phyloP scores from a whole-genome alignment of 1,284 basidiomycete genomes.

The Cryptococcus wingfieldii region DNA sequence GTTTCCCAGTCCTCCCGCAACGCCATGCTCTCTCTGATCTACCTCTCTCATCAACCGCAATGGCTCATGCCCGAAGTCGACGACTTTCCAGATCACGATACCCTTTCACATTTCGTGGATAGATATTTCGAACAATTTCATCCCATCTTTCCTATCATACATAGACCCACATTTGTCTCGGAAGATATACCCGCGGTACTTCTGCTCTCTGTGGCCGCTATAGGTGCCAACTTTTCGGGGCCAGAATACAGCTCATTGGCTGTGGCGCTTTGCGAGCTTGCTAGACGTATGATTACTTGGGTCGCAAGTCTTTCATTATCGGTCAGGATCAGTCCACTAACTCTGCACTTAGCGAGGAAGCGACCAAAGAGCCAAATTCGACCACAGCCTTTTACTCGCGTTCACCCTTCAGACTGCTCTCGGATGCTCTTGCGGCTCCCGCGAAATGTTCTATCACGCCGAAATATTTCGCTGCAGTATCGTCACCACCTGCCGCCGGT shows the following conservation, averaged over 20 bases:
- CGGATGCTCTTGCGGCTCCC: slow-evolving; percentile 31
- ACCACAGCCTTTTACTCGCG: slow-evolving; percentile 23
- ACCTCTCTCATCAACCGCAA: slow-evolving; percentile 32
- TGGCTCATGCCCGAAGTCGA: slow-evolving; percentile 35
- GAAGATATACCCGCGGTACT: slow-evolving; percentile 33
- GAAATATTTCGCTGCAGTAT: slow-evolving; percentile 35
- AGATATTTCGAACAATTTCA: slow-evolving; percentile 44
- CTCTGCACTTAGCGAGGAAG: slow-evolving; percentile 24
- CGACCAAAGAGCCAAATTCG: slow-evolving; percentile 36
- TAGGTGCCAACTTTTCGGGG: slow-evolving; percentile 35
- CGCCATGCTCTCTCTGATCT: slow-evolving; percentile 37
- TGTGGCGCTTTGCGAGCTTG: slow-evolving; percentile 32
- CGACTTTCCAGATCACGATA: slow-evolving; percentile 34
- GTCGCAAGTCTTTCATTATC: slow-evolving; percentile 19
- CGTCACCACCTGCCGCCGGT: slow-evolving; percentile 26
- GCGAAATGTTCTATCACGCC: slow-evolving; percentile 35
- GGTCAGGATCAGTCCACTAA: background rate
- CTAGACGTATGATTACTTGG: slow-evolving; percentile 32
- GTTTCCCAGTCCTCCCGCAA: slow-evolving; percentile 28
- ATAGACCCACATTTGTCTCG: slow-evolving; percentile 28
- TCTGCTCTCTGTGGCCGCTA: slow-evolving; percentile 28
- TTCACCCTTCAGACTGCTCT: slow-evolving; percentile 28
- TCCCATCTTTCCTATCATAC: slow-evolving; percentile 36
- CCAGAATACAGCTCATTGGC: slow-evolving; percentile 29
- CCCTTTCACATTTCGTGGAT: slow-evolving; percentile 33